phyloP scores from a whole-genome alignment of 176 grass and related monocot species.

The Rhynchospora tenuis region DNA sequence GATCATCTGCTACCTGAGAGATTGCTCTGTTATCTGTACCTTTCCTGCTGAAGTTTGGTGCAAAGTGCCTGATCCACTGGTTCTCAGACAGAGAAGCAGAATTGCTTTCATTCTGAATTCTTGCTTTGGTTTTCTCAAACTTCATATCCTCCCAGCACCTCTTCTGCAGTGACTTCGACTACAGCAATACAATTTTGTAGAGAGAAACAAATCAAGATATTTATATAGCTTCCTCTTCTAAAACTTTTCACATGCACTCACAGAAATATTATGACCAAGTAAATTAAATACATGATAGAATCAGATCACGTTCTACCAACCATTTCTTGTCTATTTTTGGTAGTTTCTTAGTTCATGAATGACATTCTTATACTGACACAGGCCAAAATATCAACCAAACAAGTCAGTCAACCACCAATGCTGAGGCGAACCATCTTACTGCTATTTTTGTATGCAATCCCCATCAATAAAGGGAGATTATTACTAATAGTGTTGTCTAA shows the following conservation, averaged over 20 bases:
- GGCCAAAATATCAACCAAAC: neutral
- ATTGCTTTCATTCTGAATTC: slow-evolving; percentile 20
- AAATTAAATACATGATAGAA: neutral
- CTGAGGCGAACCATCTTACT: neutral
- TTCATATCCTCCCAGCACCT: slow-evolving; percentile 26
- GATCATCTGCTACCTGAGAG: neutral
- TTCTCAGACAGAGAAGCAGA: slow-evolving; percentile 19
- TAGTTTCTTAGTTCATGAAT: neutral
- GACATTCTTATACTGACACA: neutral
- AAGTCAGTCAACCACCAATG: neutral
- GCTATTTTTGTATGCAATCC: neutral
- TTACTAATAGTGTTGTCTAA: neutral
- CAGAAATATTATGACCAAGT: neutral
- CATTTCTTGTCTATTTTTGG: neutral
- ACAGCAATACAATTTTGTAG: neutral
- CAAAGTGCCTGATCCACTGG: slow-evolving; percentile 19
- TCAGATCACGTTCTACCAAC: neutral
- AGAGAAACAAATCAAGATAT: neutral
- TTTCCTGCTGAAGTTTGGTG: neutral
- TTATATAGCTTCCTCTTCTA: neutral
- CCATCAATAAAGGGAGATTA: neutral
- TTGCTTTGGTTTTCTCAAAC: slow-evolving; percentile 25
- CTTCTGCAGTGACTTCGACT: slow-evolving; percentile 31
- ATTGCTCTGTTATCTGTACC: neutral
- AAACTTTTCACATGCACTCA: neutral